These are phyloP conservation scores for Rhynchospora pubera DNA, from an alignment of 176 grass and related monocot genomes.

Conservation along the genomic window DNA sequence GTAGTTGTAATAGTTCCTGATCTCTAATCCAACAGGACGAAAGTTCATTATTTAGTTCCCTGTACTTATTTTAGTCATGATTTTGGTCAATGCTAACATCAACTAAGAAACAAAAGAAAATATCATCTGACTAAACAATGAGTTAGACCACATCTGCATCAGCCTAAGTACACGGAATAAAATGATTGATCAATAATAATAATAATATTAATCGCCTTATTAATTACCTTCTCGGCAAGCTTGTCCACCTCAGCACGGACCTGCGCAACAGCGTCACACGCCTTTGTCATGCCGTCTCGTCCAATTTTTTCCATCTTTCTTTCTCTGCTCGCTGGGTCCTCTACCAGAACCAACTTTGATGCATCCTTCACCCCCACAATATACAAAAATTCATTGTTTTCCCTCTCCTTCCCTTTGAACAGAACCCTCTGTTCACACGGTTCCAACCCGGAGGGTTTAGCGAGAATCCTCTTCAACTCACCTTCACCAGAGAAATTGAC, in stretches of 20 bases:
- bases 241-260: constrained; percentile 77
- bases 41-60: not conserved
- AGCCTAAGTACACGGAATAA: not conserved
- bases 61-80: not conserved
- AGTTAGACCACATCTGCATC: not conserved
- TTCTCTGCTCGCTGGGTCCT: constrained; percentile 51
- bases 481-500: constrained; percentile 37
- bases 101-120: not conserved
- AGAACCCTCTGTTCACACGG: constrained; percentile 67
- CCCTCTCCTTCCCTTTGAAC: constrained; percentile 83
- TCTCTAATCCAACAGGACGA: not conserved
- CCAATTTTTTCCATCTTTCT: constrained; percentile 36
- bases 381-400: constrained; percentile 55
- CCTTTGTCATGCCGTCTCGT: constrained; percentile 55
- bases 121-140: not conserved
- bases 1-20: not conserved
- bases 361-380: constrained; percentile 62
- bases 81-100: not conserved
- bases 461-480: constrained; percentile 67
- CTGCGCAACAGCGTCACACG: constrained; percentile 45
- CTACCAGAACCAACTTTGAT: constrained; percentile 70
- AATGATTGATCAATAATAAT: not conserved
- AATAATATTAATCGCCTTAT: not conserved
- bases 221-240: constrained; percentile 70
- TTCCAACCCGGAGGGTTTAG: constrained; percentile 50